Conservation (phyloP, 345 rosid species). For the Linum tenue region DNA sequence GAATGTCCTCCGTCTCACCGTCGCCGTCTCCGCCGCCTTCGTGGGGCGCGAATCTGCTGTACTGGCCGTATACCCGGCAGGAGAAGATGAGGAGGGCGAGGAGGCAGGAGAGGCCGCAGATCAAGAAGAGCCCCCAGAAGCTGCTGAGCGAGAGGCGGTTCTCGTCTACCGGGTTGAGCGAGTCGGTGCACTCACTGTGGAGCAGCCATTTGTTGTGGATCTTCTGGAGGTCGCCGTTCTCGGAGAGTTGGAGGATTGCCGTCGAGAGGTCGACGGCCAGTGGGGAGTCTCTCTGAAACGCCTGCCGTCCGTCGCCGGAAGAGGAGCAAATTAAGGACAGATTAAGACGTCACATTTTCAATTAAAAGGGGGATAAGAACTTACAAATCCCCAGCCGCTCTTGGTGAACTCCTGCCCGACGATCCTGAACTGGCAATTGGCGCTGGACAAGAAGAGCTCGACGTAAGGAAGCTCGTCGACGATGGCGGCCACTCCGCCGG, state of each 20-base stretch:
- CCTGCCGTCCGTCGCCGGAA: constrained; percentile 34
- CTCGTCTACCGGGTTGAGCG: constrained; percentile 22
- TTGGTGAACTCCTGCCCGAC: constrained; percentile 89
- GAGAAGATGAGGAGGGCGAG: constrained; percentile 45
- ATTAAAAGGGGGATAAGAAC: constrained; percentile 16
- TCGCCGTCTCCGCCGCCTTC: constrained; percentile 16
- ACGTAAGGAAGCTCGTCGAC: constrained; percentile 94
- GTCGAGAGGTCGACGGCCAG: constrained; percentile 86
- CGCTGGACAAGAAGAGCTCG: constrained; percentile 55
- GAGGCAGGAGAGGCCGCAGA: constrained; percentile 57
- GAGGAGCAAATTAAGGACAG: background rate
- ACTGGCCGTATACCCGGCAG: constrained; percentile 49
- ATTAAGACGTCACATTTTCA: no score
- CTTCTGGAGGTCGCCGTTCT: constrained; percentile 72
- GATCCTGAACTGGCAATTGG: constrained; percentile 55
- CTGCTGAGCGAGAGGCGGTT: constrained; percentile 49
- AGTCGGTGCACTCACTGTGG: constrained; percentile 33
- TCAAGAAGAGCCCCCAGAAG: constrained; percentile 90
- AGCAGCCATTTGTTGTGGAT: constrained; percentile 76
- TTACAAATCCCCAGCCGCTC: constrained; percentile 96
- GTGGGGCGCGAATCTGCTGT: constrained; percentile 37
- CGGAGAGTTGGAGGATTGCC: constrained; percentile 74
- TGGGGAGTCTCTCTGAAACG: constrained; percentile 88
- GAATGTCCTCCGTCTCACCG: constrained; percentile 32
- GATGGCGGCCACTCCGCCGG: constrained; percentile 79